A percentile compares a stretch with the other conserved stretches of the same genome.
These are phyloP conservation scores for Protomyces macrosporus DNA, from an alignment of 1,139 yeast genomes.

Conservation along the genomic window DNA sequence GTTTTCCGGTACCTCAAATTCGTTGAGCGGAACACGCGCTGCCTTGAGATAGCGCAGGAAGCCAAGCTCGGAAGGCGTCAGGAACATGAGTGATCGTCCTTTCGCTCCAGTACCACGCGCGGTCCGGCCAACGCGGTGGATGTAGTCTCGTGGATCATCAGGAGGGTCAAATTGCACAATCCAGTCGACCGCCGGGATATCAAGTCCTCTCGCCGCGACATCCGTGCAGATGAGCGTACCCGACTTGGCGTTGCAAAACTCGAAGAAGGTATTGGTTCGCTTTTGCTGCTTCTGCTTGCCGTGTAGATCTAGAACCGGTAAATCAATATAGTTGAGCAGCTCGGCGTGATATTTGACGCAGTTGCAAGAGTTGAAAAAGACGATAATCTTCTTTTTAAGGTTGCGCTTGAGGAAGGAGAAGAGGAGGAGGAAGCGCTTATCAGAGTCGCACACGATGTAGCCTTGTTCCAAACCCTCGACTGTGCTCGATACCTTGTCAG, in stretches of 20 bases:
- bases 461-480: slow-evolving; percentile 98
- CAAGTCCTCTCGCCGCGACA: slow-evolving; percentile 97
- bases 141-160: slow-evolving; percentile 97
- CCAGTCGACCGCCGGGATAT: slow-evolving; percentile 97
- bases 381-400: slow-evolving; percentile 79
- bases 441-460: slow-evolving; percentile 94
- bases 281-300: slow-evolving; percentile 98
- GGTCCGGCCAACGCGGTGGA: slow-evolving; percentile 97
- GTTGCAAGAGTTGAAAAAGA: slow-evolving; percentile 91
- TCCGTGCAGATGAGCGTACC: slow-evolving; percentile 93
- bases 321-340: slow-evolving; percentile 84
- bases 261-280: slow-evolving; percentile 94
- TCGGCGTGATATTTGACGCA: slow-evolving; percentile 95
- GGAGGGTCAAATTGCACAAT: slow-evolving; percentile 97
- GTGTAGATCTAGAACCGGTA: slow-evolving; percentile 91
- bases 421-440: slow-evolving; percentile 79
- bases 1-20: slow-evolving; percentile 87
- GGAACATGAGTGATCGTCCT: slow-evolving; percentile 91
- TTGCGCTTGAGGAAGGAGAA: slow-evolving; percentile 92
- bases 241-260: slow-evolving; percentile 92
- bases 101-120: slow-evolving; percentile 91
- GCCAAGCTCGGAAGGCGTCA: slow-evolving; percentile 90
- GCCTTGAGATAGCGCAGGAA: slow-evolving; percentile 90
- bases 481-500: slow-evolving; percentile 62
- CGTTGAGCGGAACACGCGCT: slow-evolving; percentile 94